Conservation (phyloP, 2,329 filamentous ascomycete species). For the Fusarium pininemorale region DNA sequence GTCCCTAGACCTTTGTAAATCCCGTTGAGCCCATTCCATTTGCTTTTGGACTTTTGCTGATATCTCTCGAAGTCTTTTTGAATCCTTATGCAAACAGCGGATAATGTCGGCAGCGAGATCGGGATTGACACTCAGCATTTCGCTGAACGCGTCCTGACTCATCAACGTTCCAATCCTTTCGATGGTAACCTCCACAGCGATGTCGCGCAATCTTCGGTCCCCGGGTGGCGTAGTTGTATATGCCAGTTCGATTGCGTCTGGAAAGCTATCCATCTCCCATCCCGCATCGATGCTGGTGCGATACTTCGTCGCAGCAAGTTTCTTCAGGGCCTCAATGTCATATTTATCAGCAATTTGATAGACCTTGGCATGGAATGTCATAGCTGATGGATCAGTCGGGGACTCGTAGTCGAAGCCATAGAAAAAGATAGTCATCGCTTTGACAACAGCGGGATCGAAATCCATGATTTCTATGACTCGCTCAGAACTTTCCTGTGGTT, state of each 20-base stretch:
- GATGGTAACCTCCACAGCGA: accelerated
- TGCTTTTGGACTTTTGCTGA: too few species aligned
- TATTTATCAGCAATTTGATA: not conserved
- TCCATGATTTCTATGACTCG: accelerated
- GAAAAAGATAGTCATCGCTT: not conserved
- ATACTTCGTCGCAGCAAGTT: accelerated
- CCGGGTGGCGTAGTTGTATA: accelerated
- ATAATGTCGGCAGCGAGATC: not conserved
- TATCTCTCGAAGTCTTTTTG: too few species aligned
- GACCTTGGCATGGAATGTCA: not conserved
- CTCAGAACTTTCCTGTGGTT: accelerated
- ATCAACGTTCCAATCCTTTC: accelerated
- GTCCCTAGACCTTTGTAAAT: too few species aligned
- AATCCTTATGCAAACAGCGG: accelerated
- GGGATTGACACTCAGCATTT: accelerated
- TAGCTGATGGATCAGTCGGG: accelerated
- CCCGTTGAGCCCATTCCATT: too few species aligned
- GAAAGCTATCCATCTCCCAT: not conserved
- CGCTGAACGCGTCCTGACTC: accelerated
- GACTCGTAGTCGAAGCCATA: not conserved
- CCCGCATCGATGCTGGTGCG: accelerated
- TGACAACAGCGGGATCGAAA: accelerated
- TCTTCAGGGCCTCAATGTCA: accelerated
- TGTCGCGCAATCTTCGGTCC: not conserved
- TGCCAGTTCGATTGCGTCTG: accelerated